Evolutionary conservation across 1,139 yeast genomes (phyloP), one percentile per base, ranked within the genome.

Genomic region (Pichia terricola): DNA sequence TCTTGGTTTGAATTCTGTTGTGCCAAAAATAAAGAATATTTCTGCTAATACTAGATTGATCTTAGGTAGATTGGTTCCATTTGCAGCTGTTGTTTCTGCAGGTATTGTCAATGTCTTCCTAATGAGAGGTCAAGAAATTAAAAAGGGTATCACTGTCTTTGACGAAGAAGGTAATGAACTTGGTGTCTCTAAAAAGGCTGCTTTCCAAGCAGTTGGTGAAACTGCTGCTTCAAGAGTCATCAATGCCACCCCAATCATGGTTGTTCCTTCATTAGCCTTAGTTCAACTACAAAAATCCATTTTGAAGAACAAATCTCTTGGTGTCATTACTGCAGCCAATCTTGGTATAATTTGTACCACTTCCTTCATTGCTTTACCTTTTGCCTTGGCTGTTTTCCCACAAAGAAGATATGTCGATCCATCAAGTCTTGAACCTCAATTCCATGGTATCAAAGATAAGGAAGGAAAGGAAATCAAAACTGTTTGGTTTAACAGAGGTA

Each of bases 241-340:
- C 55, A 91, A 88, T 60, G 96, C 97, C 26, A 86, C 98, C 0
- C 98, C 98, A 26, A 75, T 91, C 55, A 91, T 91, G 98, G 98
- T 85, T 26, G 65, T 91, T 27, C 98, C 98, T 1, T 96, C 98
- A 2, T 71, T 91, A 55, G 61, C 86, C 30, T 71, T 91, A 46
- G 87, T 87, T 42, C 75, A 72, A 59, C 69, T 91, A 52, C 97
- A 91, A 66, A 74, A 73, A 52, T 70, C 81, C 0, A 55, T 79
- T 30, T 71, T 89, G 52, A 79, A 73, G 56, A 85, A 87, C 36
- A 81, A 78, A 60, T 73, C 86, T 16, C 65, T 75, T 49, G 70
- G 79, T 28, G 67, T 77, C 5, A 88, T 83, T 55, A 80, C 84
- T 10, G 60, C 73, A 35, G 80, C 81, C 28, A 91, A 89, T 59